These are phyloP conservation scores for Rhazya stricta DNA, from an alignment of 257 asterid genomes.

Conservation along the genomic window DNA sequence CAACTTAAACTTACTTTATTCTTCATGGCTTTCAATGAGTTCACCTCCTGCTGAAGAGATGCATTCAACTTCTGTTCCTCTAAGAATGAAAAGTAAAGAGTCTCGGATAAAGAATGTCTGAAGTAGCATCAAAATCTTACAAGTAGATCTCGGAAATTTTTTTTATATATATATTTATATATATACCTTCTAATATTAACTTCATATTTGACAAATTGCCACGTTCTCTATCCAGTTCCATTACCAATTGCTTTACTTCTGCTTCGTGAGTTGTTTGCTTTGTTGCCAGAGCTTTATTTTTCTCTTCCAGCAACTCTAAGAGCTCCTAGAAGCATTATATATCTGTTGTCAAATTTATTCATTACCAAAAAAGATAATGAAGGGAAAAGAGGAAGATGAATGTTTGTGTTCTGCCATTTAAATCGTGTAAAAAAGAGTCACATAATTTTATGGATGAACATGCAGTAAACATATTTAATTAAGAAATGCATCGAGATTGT, in stretches of 20 bases:
- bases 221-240: conserved; percentile 70
- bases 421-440: background rate
- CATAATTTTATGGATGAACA: background rate
- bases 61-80: conserved; percentile 81
- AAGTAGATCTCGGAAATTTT: background rate
- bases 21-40: conserved; percentile 54
- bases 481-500: background rate
- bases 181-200: conserved; percentile 60
- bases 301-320: conserved; percentile 62
- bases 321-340: conserved; percentile 70
- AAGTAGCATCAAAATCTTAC: background rate
- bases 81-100: conserved; percentile 34
- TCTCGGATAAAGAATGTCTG: conserved; percentile 13
- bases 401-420: background rate
- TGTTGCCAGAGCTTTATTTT: conserved; percentile 46
- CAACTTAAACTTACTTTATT: conserved; percentile 73
- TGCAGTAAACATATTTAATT: background rate
- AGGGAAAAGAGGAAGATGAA: background rate
- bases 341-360: conserved; percentile 38
- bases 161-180: no score
- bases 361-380: conserved; percentile 6
- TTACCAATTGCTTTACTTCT: conserved; percentile 51
- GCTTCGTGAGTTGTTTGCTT: conserved; percentile 63
- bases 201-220: conserved; percentile 46
- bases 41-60: conserved; percentile 66